A percentile compares a stretch with the other conserved stretches of the same genome.
Evolutionary conservation across 108 stramenopile genomes (phyloP).

Genomic region (Cylindrotheca fusiformis): DNA sequence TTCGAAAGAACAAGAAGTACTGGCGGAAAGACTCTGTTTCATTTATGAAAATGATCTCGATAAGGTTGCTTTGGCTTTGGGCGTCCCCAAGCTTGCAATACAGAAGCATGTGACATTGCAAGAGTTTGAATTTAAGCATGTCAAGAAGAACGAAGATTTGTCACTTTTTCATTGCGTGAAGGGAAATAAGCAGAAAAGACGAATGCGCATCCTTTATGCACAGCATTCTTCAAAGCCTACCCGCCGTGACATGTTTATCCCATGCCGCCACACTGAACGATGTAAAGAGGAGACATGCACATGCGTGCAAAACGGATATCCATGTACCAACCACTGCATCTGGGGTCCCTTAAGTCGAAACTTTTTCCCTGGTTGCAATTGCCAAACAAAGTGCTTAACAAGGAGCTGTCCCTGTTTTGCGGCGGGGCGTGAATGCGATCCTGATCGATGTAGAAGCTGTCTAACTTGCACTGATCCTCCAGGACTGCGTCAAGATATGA

Average conservation of each 20-base stretch:
- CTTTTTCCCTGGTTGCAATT: conserved; percentile 73
- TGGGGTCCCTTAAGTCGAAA: conserved; percentile 57
- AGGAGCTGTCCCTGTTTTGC: conserved; percentile 74
- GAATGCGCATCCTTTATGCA: no score
- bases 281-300: conserved; percentile 63
- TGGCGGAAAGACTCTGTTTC: conserved; percentile 21
- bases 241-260: conserved; percentile 51
- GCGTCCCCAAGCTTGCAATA: conserved; percentile 9
- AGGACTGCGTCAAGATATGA: conserved; percentile 27
- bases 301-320: conserved; percentile 63
- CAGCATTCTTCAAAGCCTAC: conserved; percentile 29
- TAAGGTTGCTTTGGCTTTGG: conserved; percentile 38
- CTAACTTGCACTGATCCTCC: conserved; percentile 63
- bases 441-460: conserved; percentile 73
- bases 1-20: neutral
- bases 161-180: no score
- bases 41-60: conserved; percentile 47
- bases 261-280: conserved; percentile 68
- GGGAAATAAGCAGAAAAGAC: no score
- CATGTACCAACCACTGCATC: conserved; percentile 78
- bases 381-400: conserved; percentile 51
- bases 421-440: conserved; percentile 82
- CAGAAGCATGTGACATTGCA: neutral
- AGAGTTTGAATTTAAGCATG: conserved; percentile 1
- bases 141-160: no score